Percentiles rank a stretch among this genome's conserved stretches.
Evolutionary conservation across 345 rosid species (phyloP).

Genomic region (Melaleuca alternifolia): DNA sequence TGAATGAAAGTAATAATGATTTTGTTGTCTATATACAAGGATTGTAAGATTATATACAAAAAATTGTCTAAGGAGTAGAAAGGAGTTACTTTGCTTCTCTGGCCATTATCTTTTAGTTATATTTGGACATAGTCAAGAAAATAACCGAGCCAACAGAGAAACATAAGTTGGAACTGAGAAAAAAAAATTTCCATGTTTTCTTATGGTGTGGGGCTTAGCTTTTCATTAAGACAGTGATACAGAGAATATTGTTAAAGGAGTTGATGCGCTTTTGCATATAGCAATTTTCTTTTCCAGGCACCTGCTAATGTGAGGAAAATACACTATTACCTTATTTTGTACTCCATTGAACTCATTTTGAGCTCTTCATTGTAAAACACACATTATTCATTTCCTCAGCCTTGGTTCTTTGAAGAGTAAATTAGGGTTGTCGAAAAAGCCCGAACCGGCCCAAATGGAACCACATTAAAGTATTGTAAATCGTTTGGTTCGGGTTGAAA

Average conservation of each 20-base stretch:
- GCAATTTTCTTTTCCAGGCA: not conserved
- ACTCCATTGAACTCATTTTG: not conserved
- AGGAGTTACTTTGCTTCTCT: not conserved
- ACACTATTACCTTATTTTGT: not conserved
- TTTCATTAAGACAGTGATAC: not conserved
- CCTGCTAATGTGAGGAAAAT: not conserved
- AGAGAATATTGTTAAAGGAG: not conserved
- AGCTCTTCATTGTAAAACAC: not conserved
- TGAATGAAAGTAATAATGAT: not conserved
- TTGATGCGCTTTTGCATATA: not conserved
- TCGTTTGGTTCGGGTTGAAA: not conserved
- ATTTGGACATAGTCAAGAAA: not conserved
- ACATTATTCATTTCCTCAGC: not conserved
- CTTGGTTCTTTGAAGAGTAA: not conserved
- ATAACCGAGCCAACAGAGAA: not conserved
- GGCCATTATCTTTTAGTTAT: not conserved
- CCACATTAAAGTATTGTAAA: not conserved
- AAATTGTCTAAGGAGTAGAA: not conserved
- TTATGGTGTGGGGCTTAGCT: not conserved
- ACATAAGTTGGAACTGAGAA: not conserved
- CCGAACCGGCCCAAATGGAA: not conserved
- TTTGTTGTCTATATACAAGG: not conserved
- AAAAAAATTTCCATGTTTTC: not conserved
- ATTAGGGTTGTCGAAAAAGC: not conserved
- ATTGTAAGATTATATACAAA: not conserved